phyloP scores from a whole-genome alignment of 2,329 filamentous ascomycete species.

The Fusarium haematococcum region DNA sequence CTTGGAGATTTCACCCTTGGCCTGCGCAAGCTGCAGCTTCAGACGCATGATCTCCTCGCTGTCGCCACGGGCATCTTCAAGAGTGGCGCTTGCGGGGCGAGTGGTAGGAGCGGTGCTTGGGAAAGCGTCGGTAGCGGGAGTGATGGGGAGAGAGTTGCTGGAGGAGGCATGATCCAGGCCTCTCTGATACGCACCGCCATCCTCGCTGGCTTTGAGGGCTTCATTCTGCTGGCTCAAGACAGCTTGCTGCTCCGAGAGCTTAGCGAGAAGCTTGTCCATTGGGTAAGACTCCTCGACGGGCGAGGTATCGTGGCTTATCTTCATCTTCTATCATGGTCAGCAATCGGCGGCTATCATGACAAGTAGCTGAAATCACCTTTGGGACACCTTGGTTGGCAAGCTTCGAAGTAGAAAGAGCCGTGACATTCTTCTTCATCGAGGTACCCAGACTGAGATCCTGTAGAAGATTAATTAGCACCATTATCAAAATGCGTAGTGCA shows the following conservation, averaged over 20 bases:
- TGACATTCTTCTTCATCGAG: slow-evolving; percentile 56
- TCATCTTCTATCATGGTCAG: slow-evolving; percentile 57
- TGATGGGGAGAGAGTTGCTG: slow-evolving; percentile 71
- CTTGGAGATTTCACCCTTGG: slow-evolving; percentile 76
- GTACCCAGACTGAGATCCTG: slow-evolving; percentile 37
- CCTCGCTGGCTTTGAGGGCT: slow-evolving; percentile 58
- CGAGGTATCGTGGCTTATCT: slow-evolving; percentile 59
- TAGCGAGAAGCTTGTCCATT: slow-evolving; percentile 80
- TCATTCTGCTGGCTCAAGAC: slow-evolving; percentile 70
- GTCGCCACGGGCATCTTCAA: slow-evolving; percentile 55
- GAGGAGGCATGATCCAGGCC: slow-evolving; percentile 62
- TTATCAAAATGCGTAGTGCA: not conserved
- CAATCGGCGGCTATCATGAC: slow-evolving; percentile 22
- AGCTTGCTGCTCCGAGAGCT: slow-evolving; percentile 77
- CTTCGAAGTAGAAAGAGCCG: slow-evolving; percentile 64
- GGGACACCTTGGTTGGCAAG: slow-evolving; percentile 65
- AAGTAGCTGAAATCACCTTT: slow-evolving; percentile 57
- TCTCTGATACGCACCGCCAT: slow-evolving; percentile 50
- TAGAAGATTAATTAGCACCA: slow-evolving; percentile 8
- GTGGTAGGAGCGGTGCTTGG: slow-evolving; percentile 61
- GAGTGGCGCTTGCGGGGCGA: slow-evolving; percentile 63
- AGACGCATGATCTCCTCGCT: slow-evolving; percentile 74
- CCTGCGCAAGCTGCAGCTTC: slow-evolving; percentile 77
- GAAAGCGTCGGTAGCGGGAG: slow-evolving; percentile 69
- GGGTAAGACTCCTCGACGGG: slow-evolving; percentile 57